phyloP scores from a whole-genome alignment of 768 basidiomycete genomes.

The Russula sp. region DNA sequence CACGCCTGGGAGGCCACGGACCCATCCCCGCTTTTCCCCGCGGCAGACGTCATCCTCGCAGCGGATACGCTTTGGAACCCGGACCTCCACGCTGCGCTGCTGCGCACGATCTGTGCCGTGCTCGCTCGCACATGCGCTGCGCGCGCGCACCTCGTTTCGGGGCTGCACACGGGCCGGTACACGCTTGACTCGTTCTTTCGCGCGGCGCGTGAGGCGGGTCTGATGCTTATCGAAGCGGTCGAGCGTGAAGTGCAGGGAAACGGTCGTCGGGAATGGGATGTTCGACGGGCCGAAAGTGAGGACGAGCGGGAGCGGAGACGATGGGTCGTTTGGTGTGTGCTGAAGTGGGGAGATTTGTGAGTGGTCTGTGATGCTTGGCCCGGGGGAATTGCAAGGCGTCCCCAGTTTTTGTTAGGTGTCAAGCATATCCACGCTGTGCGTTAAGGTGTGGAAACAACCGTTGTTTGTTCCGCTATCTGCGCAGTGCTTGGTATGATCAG shows the following conservation, averaged over 20 bases:
- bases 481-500: too few species aligned
- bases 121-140: constrained; percentile 41
- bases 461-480: too few species aligned
- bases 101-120: constrained; percentile 45
- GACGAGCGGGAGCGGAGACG: constrained; percentile 61
- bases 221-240: constrained; percentile 39
- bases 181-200: constrained; percentile 58
- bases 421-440: too few species aligned
- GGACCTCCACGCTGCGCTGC: constrained; percentile 48
- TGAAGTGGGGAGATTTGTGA: constrained; percentile 16
- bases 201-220: constrained; percentile 34
- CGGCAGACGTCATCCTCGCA: constrained; percentile 54
- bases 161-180: constrained; percentile 72
- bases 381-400: too few species aligned
- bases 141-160: constrained; percentile 61
- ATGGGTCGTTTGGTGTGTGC: constrained; percentile 64
- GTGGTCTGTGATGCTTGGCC: too few species aligned
- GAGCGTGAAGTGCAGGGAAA: constrained; percentile 46
- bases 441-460: too few species aligned
- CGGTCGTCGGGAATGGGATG: constrained; percentile 44
- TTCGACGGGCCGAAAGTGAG: constrained; percentile 45
- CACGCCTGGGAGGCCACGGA: constrained; percentile 63
- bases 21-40: constrained; percentile 29
- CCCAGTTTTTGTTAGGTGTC: too few species aligned
- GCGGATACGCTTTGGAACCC: constrained; percentile 79